Evolutionary conservation across 805 yeast species (phyloP), one percentile per base, ranked within the genome.

Genomic region (Cyberlindnera nakhonratchasimensis): DNA sequence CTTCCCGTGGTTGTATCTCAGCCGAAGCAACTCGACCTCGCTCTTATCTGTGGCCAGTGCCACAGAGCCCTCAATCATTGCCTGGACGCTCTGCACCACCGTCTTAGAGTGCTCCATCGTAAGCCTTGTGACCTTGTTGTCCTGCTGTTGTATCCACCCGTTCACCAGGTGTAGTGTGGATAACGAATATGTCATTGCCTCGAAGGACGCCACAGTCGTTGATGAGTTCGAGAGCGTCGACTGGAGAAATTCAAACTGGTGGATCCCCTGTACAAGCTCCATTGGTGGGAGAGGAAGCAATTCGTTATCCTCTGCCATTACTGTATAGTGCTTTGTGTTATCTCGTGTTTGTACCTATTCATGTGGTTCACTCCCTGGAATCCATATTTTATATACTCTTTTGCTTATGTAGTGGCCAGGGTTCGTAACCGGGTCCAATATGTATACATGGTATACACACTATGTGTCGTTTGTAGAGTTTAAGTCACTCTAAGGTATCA

Each of bases 161-260:
- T 43, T 40, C 24, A 47, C 40, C 16, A 47, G 43, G 7, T 41
- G 39, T 11, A 25, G 18, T 6, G 40, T 21, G 6, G 41, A 24
- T 2, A 39, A 7, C 3, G 29, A 17, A 28, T 19, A 43, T 14
- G 46, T 45, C 16, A 47, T 28, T 6, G 42, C 32, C 14, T 39
- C 29, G 20, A 46, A 28, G 2, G 40, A 24, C 2, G 33, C 10
- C 16, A 35, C 37, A 6, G 24, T 20, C 6, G 42, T 34, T 6
- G 18, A 21, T 17, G n/a, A n/a, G 17, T 24, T 19, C 5, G n/a
- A 31, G 26, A 24, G 42, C 16, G 33, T 19, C 24, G 20, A 5
- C 24, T 42, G 46, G 4, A 46, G 31, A 25, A 41, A 39, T 16
- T 46, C 43, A 29, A 46, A 39, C 32, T 46, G 49, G 19, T 43